Evolutionary conservation across 2,329 filamentous ascomycete genomes (phyloP), one percentile per base, ranked within the genome.

Genomic region (Claviceps lovelessii): DNA sequence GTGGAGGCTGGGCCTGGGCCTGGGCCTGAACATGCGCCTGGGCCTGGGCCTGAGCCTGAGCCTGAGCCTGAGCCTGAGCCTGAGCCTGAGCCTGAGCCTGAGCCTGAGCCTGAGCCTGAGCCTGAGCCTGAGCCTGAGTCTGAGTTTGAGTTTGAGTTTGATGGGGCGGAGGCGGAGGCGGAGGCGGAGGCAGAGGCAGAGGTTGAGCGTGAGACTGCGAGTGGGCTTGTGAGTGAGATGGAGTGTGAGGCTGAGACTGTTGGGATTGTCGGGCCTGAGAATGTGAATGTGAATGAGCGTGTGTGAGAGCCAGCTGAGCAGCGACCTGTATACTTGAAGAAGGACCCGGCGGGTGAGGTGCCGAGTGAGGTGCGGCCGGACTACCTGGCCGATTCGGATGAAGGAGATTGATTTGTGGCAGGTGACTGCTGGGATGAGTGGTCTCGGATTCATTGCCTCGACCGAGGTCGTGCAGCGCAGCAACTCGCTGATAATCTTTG

Each of bases 401-500:
- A 11, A 79, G 69, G 23, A 81, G 73, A 57, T 76, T 80, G 62
- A 84, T 77, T 55, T 83, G 79, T 5, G 80, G 78, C 33, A 83
- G 66, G 11, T 72, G 70, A 51, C 72, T 70, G 59, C 72, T 66
- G n/a, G 77, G 73, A 53, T 78, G 77, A 57, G 72, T 70, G 17
- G 75, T 73, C 49, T 82, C 79, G 8, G 75, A 72, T 56, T 83
- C 79, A 39, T 73, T 77, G 17, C 51, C 54, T 48, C 80, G 71
- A 51, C 72, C 76, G 33, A 78, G 69, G 52, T 84, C 81, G 64
- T 83, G 79, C 54, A 84, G 67, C 44, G 80, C 78, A 51, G 80
- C 79, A 56, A 81, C 74, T 39, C 80, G 77, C 61, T 79, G 73
- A 59, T 82, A 84, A 62, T 81, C 80, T 62, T 80, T 81, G 58